Percentiles rank a stretch among this genome's conserved stretches.
phyloP scores from a whole-genome alignment of 2,329 filamentous ascomycete species.

The Colletotrichum trifolii region DNA sequence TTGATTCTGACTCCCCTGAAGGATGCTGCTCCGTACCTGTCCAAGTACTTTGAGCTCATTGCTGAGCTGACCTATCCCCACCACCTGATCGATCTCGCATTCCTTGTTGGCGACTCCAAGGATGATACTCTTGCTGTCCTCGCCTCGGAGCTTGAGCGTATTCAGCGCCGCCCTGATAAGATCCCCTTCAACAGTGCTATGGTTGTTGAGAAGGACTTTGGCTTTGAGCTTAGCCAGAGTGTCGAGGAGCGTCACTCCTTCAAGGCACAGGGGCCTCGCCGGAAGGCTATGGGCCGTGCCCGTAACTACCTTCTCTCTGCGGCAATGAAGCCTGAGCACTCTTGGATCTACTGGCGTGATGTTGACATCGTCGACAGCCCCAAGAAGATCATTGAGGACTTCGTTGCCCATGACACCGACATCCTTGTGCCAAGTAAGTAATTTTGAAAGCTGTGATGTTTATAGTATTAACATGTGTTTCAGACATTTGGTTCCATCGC shows the following conservation, averaged over 20 bases:
- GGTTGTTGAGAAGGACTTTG: slow-evolving; percentile 93
- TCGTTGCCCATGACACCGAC: slow-evolving; percentile 92
- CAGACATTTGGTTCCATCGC: slow-evolving; percentile 97
- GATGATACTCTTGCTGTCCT: slow-evolving; percentile 94
- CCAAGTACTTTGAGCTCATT: slow-evolving; percentile 93
- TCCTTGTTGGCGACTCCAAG: slow-evolving; percentile 90
- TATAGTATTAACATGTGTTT: slow-evolving; percentile 27
- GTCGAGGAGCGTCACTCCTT: slow-evolving; percentile 89
- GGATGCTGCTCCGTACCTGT: slow-evolving; percentile 84
- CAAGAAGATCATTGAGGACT: slow-evolving; percentile 89
- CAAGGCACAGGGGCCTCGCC: slow-evolving; percentile 86
- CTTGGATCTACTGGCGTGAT: slow-evolving; percentile 99
- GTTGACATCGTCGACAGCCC: slow-evolving; percentile 96
- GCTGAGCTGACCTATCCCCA: slow-evolving; percentile 93
- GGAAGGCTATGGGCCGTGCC: slow-evolving; percentile 89
- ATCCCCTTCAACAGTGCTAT: slow-evolving; percentile 86
- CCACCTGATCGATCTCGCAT: slow-evolving; percentile 92
- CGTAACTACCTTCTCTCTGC: slow-evolving; percentile 90
- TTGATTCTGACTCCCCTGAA: slow-evolving; percentile 93
- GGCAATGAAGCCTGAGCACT: slow-evolving; percentile 91
- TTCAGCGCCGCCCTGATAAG: slow-evolving; percentile 84
- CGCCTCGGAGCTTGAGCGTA: slow-evolving; percentile 84
- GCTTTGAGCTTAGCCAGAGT: slow-evolving; percentile 77
- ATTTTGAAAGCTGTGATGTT: neutral
- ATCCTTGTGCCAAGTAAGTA: slow-evolving; percentile 92